Conservation (phyloP, 1,284 basidiomycete species). For the Porodaedalea pini region DNA sequence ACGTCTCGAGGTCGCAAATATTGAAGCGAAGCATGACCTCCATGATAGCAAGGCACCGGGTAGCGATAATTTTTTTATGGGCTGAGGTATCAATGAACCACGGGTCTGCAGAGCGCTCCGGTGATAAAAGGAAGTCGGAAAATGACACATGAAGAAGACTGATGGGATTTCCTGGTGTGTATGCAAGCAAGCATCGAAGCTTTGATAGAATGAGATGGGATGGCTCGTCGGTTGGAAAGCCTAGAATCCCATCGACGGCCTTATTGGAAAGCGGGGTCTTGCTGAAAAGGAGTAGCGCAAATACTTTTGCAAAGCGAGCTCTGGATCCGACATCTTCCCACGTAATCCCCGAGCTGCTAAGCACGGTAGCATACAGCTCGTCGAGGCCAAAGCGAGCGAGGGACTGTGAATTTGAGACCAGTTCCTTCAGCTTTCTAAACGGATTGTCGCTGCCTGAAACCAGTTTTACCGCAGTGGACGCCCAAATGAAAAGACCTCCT, state of each 20-base stretch:
- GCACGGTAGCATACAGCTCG: not conserved
- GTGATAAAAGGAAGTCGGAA: not conserved
- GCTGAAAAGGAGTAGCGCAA: not conserved
- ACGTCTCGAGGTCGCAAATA: not conserved
- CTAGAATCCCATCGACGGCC: too few species aligned
- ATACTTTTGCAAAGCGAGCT: not conserved
- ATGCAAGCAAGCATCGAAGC: not conserved
- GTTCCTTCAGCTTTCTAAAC: not conserved
- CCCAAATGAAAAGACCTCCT: not conserved
- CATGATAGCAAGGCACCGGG: conserved; percentile 20
- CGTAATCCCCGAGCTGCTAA: not conserved
- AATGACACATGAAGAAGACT: not conserved
- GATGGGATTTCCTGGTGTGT: not conserved
- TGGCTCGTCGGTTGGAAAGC: too few species aligned
- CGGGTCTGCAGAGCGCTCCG: not conserved
- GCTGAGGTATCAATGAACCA: not conserved
- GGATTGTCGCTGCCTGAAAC: not conserved
- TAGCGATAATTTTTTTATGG: not conserved
- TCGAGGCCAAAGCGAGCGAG: too few species aligned
- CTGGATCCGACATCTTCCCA: not conserved
- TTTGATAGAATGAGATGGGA: too few species aligned
- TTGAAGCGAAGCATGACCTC: conserved; percentile 7
- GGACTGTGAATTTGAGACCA: not conserved
- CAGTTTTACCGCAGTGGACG: not conserved
- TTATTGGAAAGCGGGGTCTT: not conserved